A percentile compares a stretch with the other conserved stretches of the same genome.
These are phyloP conservation scores for Antrodiella citrinella DNA, from an alignment of 768 basidiomycete genomes.

Conservation along the genomic window DNA sequence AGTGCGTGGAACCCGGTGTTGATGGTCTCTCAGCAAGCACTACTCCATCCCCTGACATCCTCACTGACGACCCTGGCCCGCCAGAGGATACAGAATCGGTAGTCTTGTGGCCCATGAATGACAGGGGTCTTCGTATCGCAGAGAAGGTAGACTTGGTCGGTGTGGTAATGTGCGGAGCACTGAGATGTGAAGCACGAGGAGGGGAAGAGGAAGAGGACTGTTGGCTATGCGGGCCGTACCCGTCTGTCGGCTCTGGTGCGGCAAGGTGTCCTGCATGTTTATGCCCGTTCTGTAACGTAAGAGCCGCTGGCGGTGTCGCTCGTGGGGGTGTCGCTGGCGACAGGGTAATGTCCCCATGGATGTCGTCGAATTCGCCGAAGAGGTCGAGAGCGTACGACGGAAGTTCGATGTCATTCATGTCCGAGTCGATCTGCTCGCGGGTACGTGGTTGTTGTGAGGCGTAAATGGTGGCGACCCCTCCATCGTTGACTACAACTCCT, in stretches of 20 bases:
- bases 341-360: slow-evolving; percentile 26
- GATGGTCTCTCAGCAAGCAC: neutral
- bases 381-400: slow-evolving; percentile 40
- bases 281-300: too few species aligned
- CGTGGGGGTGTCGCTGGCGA: slow-evolving; percentile 8
- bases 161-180: too few species aligned
- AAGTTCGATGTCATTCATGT: slow-evolving; percentile 24
- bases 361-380: slow-evolving; percentile 33
- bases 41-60: neutral
- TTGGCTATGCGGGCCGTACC: too few species aligned
- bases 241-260: too few species aligned
- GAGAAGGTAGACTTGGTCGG: neutral
- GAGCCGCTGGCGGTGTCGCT: too few species aligned
- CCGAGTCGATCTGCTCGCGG: slow-evolving; percentile 30
- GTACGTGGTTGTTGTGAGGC: slow-evolving; percentile 25
- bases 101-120: neutral
- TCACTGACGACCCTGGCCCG: neutral
- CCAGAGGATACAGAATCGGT: neutral
- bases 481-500: neutral
- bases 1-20: neutral
- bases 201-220: neutral
- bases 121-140: neutral
- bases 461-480: slow-evolving; percentile 30
- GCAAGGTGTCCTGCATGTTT: too few species aligned
- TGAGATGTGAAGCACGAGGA: neutral